Percentiles rank a stretch among this genome's conserved stretches.
Conservation (phyloP, 305 asterid genomes). For the Fraxinus floribunda region DNA sequence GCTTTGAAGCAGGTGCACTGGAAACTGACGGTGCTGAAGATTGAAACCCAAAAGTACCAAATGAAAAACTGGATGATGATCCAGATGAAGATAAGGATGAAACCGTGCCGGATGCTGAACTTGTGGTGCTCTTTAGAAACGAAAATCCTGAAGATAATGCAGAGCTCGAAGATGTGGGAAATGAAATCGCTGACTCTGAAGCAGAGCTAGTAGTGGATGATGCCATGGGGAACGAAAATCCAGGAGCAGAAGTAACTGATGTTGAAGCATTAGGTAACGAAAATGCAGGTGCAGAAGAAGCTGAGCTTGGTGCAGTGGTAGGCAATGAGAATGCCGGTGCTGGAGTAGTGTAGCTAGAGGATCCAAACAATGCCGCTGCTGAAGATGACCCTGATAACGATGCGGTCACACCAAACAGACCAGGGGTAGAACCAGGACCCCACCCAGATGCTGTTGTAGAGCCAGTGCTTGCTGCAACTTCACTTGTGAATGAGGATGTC, state of each 20-base stretch:
- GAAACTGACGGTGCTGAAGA: constrained; percentile 26
- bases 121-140: constrained; percentile 31
- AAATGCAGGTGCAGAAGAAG: constrained; percentile 40
- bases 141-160: constrained; percentile 36
- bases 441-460: constrained; percentile 31
- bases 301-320: constrained; percentile 22
- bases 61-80: constrained; percentile 39
- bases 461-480: constrained; percentile 11
- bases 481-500: constrained; percentile 24
- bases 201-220: constrained; percentile 30
- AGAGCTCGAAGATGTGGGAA: constrained; percentile 28
- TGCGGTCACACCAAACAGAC: constrained; percentile 29
- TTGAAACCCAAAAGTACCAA: constrained; percentile 32
- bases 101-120: constrained; percentile 22
- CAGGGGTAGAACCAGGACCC: constrained; percentile 30
- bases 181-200: constrained; percentile 4
- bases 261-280: constrained; percentile 32
- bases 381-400: constrained; percentile 35
- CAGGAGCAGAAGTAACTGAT: constrained; percentile 35
- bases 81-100: constrained; percentile 37
- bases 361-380: constrained; percentile 27
- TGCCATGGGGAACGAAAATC: constrained; percentile 34
- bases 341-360: constrained; percentile 24
- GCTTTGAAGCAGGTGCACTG: constrained; percentile 29
- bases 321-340: constrained; percentile 26